Conservation (phyloP, 768 basidiomycete genomes). For the Cystofilobasidium bisporidii region DNA sequence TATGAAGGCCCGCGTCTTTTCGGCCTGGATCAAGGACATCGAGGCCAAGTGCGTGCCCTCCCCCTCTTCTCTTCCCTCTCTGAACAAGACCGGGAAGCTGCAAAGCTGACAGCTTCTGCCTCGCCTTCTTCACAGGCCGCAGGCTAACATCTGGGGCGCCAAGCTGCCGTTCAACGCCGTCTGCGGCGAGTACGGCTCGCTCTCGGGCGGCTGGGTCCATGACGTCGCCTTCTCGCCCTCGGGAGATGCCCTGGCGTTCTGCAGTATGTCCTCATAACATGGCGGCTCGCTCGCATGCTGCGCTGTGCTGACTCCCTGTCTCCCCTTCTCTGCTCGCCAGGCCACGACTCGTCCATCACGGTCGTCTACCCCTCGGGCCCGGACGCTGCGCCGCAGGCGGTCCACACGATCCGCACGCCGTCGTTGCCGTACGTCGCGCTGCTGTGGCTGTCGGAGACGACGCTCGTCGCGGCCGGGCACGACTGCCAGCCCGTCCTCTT, state of each 20-base stretch:
- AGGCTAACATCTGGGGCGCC: conserved; percentile 90
- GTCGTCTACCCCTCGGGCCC: conserved; percentile 66
- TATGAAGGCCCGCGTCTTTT: conserved; percentile 94
- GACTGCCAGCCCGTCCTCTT: conserved; percentile 93
- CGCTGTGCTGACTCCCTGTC: not conserved
- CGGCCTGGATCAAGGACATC: conserved; percentile 96
- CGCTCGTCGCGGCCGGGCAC: conserved; percentile 85
- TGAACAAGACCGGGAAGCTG: no score
- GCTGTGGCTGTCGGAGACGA: conserved; percentile 71
- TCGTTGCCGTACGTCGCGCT: conserved; percentile 76
- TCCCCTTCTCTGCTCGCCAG: conserved; percentile 42
- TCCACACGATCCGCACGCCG: conserved; percentile 64
- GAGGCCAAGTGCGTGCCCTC: conserved; percentile 60
- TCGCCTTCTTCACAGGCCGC: conserved; percentile 51
- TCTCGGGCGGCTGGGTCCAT: conserved; percentile 95
- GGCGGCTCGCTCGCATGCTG: not conserved
- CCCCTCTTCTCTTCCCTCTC: not conserved
- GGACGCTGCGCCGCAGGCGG: conserved; percentile 49
- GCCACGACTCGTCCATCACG: conserved; percentile 88
- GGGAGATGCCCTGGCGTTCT: conserved; percentile 87
- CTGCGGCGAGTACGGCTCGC: conserved; percentile 83
- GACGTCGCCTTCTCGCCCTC: conserved; percentile 90
- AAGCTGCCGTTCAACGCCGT: conserved; percentile 95
- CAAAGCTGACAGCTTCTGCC: not conserved
- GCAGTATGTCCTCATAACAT: conserved; percentile 47